Conservation (phyloP, 495 filamentous ascomycete species). For the Cudoniella acicularis region DNA sequence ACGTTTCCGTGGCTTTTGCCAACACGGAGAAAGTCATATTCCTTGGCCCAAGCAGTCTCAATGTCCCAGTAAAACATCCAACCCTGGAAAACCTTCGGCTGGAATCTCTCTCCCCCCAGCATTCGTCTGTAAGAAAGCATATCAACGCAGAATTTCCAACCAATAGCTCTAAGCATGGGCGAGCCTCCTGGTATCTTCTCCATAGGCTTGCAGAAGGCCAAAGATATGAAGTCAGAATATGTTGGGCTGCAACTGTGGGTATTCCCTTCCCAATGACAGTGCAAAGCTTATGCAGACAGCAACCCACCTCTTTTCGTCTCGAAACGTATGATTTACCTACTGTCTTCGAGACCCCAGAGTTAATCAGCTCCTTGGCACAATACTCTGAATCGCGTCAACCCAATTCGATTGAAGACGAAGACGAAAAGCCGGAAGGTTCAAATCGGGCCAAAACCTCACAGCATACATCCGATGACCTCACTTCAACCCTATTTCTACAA, state of each 20-base stretch:
- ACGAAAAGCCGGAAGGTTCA: slow-evolving; percentile 21
- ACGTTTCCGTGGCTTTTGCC: slow-evolving; percentile 35
- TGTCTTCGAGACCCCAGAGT: slow-evolving; percentile 54
- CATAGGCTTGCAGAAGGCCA: slow-evolving; percentile 65
- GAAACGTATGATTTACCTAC: slow-evolving; percentile 54
- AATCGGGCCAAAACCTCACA: slow-evolving; percentile 20
- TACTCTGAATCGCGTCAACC: slow-evolving; percentile 51
- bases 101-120: slow-evolving; percentile 54
- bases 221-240: slow-evolving; percentile 89
- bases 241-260: slow-evolving; percentile 90
- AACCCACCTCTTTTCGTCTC: slow-evolving; percentile 82
- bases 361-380: slow-evolving; percentile 59
- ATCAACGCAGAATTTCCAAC: slow-evolving; percentile 66
- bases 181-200: slow-evolving; percentile 79
- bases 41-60: slow-evolving; percentile 56
- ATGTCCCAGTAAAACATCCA: slow-evolving; percentile 51
- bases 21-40: slow-evolving; percentile 96
- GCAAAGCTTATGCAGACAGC: slow-evolving; percentile 42
- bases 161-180: slow-evolving; percentile 46
- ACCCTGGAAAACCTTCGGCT: slow-evolving; percentile 63
- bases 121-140: slow-evolving; percentile 52
- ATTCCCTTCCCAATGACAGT: not conserved
- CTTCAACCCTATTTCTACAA: slow-evolving; percentile 71
- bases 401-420: slow-evolving; percentile 16
- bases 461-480: slow-evolving; percentile 25